phyloP scores from a whole-genome alignment of 2,329 filamentous ascomycete genomes.

The Hyphodiscus sp. region DNA sequence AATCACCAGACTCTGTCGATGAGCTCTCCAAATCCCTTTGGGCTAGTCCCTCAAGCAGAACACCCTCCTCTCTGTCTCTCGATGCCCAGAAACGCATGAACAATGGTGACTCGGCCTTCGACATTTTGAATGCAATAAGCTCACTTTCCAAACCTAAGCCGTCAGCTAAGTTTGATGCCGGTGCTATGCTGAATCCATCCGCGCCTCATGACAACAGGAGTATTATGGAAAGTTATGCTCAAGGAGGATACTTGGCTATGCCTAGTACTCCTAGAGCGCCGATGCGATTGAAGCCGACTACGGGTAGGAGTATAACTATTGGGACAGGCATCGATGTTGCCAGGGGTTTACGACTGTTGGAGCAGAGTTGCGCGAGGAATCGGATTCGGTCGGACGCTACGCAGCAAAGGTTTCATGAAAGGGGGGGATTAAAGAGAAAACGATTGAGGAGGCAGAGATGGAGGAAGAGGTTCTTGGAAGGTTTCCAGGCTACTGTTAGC shows the following conservation, averaged over 20 bases:
- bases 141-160: not conserved
- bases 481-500: conserved; percentile 57
- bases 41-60: not conserved
- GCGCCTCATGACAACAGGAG: not conserved
- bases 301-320: conserved; percentile 21
- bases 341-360: conserved; percentile 30
- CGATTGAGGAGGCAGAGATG: conserved; percentile 63
- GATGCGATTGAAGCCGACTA: conserved; percentile 22
- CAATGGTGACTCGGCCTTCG: conserved; percentile 9
- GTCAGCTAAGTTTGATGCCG: conserved; percentile 1
- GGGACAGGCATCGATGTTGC: conserved; percentile 20
- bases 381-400: conserved; percentile 48
- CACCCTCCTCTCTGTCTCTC: not conserved
- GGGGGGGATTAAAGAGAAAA: conserved; percentile 72
- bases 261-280: not conserved
- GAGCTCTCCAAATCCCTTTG: conserved; percentile 2
- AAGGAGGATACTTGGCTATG: not conserved
- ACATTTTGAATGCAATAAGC: conserved; percentile 6
- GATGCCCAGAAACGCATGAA: not conserved
- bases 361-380: conserved; percentile 44
- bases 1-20: not conserved
- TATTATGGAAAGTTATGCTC: not conserved
- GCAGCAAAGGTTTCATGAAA: conserved; percentile 66
- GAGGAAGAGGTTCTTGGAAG: conserved; percentile 60
- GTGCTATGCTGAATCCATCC: conserved; percentile 3